Percentiles rank a stretch among this genome's conserved stretches.
phyloP scores from a whole-genome alignment of 2,329 filamentous ascomycete genomes.

The Talaromyces piceae region DNA sequence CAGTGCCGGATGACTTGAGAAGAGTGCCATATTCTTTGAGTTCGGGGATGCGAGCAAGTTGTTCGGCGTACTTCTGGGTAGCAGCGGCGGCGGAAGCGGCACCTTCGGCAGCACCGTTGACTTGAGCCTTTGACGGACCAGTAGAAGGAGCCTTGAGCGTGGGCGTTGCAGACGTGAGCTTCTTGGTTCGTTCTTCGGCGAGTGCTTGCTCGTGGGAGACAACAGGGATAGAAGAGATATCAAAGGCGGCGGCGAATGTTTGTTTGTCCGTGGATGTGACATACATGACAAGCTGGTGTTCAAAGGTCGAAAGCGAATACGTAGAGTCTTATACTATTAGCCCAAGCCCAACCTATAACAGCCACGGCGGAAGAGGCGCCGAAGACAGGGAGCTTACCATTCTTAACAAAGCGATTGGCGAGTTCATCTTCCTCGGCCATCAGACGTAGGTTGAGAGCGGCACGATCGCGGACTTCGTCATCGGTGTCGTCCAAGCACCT shows the following conservation, averaged over 20 bases:
- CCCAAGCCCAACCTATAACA: conserved; percentile 1
- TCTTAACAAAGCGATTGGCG: conserved; percentile 83
- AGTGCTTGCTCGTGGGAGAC: conserved; percentile 94
- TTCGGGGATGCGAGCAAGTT: conserved; percentile 82
- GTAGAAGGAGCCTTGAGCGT: conserved; percentile 89
- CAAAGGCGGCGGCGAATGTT: conserved; percentile 78
- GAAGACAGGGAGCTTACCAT: conserved; percentile 50
- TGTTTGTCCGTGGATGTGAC: conserved; percentile 86
- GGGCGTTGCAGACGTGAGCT: conserved; percentile 84
- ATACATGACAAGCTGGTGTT: conserved; percentile 96
- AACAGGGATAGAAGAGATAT: conserved; percentile 81
- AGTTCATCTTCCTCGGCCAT: conserved; percentile 89
- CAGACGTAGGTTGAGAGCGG: conserved; percentile 81
- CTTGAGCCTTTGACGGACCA: conserved; percentile 63
- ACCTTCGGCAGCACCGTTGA: conserved; percentile 62
- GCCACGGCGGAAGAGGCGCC: not conserved
- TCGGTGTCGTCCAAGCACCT: conserved; percentile 94
- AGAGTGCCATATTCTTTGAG: conserved; percentile 82
- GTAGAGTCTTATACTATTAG: conserved; percentile 62
- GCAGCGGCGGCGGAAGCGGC: conserved; percentile 69
- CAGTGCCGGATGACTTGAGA: conserved; percentile 78
- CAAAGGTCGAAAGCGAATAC: conserved; percentile 89
- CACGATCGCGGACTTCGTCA: conserved; percentile 93
- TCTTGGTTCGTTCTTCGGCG: conserved; percentile 93
- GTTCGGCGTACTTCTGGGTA: conserved; percentile 81